phyloP scores from a whole-genome alignment of 805 yeast species.

The Lipomyces lipofer region DNA sequence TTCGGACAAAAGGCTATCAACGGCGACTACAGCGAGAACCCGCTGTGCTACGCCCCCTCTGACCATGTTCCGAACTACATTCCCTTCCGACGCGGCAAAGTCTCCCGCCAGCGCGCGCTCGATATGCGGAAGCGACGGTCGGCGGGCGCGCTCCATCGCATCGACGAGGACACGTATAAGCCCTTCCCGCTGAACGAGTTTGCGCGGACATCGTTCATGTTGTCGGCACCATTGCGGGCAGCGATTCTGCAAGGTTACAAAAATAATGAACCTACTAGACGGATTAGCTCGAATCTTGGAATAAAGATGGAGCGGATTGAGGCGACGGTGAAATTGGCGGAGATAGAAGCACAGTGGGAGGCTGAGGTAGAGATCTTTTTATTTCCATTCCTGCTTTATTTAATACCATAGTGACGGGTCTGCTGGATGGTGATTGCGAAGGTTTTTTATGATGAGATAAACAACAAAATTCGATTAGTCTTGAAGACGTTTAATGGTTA shows the following conservation, averaged over 20 bases:
- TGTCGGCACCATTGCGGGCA: slow-evolving; percentile 60
- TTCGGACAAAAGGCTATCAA: slow-evolving; percentile 30
- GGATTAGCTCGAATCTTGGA: slow-evolving; percentile 75
- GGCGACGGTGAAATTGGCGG: slow-evolving; percentile 72
- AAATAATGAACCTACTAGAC: slow-evolving; percentile 61
- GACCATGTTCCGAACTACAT: slow-evolving; percentile 32
- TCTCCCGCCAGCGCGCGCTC: background rate
- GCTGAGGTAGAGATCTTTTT: slow-evolving; percentile 54
- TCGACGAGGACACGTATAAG: slow-evolving; percentile 38
- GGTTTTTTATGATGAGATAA: slow-evolving; percentile 49
- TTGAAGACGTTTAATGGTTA: slow-evolving; percentile 70
- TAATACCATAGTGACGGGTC: too few relatives aligned
- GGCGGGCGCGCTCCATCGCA: slow-evolving; percentile 35
- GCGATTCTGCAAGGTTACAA: slow-evolving; percentile 59
- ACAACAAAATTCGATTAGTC: slow-evolving; percentile 64
- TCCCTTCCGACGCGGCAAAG: slow-evolving; percentile 1
- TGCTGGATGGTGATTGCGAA: background rate
- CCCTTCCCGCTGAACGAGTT: slow-evolving; percentile 81
- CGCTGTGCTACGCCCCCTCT: slow-evolving; percentile 27
- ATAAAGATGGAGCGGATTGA: slow-evolving; percentile 83
- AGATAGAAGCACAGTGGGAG: slow-evolving; percentile 64
- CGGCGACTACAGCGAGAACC: slow-evolving; percentile 24
- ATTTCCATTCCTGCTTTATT: background rate
- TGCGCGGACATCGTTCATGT: slow-evolving; percentile 64
- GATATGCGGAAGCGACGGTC: background rate